Conservation (phyloP, 2,329 filamentous ascomycete genomes). For the Fusarium scirpi region DNA sequence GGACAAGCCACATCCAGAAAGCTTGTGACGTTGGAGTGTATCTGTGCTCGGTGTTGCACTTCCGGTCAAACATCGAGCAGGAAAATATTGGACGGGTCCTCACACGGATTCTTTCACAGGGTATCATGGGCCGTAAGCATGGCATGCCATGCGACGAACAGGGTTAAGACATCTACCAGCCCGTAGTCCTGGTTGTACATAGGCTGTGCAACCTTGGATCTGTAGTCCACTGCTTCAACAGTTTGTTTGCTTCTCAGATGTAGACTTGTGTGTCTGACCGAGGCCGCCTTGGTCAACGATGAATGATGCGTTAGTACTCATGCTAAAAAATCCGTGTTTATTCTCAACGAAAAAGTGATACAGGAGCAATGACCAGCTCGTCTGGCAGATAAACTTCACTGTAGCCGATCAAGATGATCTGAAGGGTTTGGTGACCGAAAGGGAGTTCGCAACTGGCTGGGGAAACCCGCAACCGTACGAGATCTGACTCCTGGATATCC, state of each 20-base stretch:
- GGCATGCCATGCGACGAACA: constrained; percentile 41
- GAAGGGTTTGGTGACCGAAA: neutral
- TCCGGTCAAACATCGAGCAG: constrained; percentile 25
- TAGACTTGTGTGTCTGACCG: neutral
- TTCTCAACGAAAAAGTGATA: neutral
- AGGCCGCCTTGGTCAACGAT: neutral
- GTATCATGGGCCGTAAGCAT: constrained; percentile 18
- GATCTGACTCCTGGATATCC: constrained; percentile 1
- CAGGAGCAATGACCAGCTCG: neutral
- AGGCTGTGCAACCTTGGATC: constrained; percentile 15
- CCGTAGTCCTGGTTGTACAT: constrained; percentile 36
- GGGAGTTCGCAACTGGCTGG: constrained; percentile 1
- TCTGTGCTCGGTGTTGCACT: constrained; percentile 37
- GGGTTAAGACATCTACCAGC: constrained; percentile 38
- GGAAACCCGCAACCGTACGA: neutral
- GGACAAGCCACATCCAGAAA: constrained; percentile 2
- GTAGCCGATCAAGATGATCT: constrained; percentile 3
- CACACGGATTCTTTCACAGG: constrained; percentile 33
- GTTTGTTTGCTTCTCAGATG: neutral
- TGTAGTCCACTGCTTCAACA: neutral
- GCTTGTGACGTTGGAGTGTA: constrained; percentile 19
- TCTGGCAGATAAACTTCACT: constrained; percentile 6
- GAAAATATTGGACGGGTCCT: constrained; percentile 19
- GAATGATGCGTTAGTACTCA: neutral
- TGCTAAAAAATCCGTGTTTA: neutral